Evolutionary conservation across 805 yeast genomes (phyloP).

Genomic region (Suhomyces sp.): DNA sequence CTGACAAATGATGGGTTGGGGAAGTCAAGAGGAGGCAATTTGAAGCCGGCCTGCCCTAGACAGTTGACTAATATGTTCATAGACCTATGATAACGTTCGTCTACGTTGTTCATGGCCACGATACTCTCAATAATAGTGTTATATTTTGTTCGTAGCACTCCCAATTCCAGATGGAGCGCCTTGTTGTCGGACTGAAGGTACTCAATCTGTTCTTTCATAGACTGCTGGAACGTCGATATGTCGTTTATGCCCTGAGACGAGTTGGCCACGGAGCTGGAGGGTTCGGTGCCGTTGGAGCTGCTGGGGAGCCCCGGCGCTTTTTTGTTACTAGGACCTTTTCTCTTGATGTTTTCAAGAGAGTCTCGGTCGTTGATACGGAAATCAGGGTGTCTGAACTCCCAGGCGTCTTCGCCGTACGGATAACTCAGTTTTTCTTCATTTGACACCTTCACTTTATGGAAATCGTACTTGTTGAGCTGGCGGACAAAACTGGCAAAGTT

Average conservation of each 20-base stretch:
- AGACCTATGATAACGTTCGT: slow-evolving; percentile 55
- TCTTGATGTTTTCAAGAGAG: slow-evolving; percentile 81
- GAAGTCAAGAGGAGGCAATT: slow-evolving; percentile 61
- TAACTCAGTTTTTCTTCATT: slow-evolving; percentile 53
- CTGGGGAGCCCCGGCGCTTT: slow-evolving; percentile 23
- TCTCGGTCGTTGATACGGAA: slow-evolving; percentile 73
- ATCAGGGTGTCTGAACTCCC: slow-evolving; percentile 95
- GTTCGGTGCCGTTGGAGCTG: slow-evolving; percentile 2
- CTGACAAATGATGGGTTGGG: slow-evolving; percentile 39
- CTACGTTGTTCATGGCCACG: slow-evolving; percentile 51
- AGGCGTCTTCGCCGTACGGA: slow-evolving; percentile 72
- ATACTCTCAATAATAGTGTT: slow-evolving; percentile 62
- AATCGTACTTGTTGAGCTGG: slow-evolving; percentile 93
- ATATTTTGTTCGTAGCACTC: slow-evolving; percentile 52
- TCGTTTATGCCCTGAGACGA: slow-evolving; percentile 4
- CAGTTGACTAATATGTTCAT: slow-evolving; percentile 49
- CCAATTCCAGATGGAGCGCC: slow-evolving; percentile 31
- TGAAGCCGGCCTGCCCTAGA: slow-evolving; percentile 58
- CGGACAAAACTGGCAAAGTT: slow-evolving; percentile 95
- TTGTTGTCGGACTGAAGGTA: slow-evolving; percentile 32
- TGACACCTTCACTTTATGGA: slow-evolving; percentile 88
- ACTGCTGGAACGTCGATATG: slow-evolving; percentile 8
- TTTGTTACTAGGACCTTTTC: slow-evolving; percentile 68
- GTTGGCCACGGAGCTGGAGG: slow-evolving; percentile 3
- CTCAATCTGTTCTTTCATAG: slow-evolving; percentile 31